Percentiles rank a stretch among this genome's conserved stretches.
phyloP scores from a whole-genome alignment of 352 stramenopile genomes.

The Globisporangium emineosum region DNA sequence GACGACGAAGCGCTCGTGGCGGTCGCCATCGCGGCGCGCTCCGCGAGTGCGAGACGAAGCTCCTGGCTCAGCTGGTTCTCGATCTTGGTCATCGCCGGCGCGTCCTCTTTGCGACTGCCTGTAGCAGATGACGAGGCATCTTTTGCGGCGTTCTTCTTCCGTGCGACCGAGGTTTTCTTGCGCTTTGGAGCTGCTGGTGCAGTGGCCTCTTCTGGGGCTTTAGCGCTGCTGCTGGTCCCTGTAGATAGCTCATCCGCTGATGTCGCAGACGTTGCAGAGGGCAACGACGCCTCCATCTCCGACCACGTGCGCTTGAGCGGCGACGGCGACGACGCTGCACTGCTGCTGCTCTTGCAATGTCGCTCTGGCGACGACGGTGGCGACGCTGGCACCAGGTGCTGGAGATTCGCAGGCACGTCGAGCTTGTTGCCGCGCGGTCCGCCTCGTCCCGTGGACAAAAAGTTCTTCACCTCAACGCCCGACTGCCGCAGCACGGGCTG shows the following conservation, averaged over 20 bases:
- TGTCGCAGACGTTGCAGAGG: slow-evolving; percentile 8
- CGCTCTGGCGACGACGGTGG: slow-evolving; percentile 30
- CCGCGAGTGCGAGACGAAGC: slow-evolving; percentile 28
- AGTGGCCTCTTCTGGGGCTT: background rate
- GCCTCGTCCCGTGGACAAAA: slow-evolving; percentile 77
- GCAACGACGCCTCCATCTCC: slow-evolving; percentile 33
- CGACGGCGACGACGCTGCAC: slow-evolving; percentile 20
- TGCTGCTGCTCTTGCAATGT: slow-evolving; percentile 7
- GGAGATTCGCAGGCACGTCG: slow-evolving; percentile 61
- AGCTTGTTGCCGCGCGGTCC: slow-evolving; percentile 78
- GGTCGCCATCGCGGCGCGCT: slow-evolving; percentile 2
- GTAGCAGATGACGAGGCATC: background rate
- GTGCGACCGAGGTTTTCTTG: slow-evolving; percentile 28
- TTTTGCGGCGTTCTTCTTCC: slow-evolving; percentile 39
- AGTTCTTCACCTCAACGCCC: slow-evolving; percentile 89
- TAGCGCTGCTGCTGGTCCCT: slow-evolving; percentile 1
- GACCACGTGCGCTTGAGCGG: slow-evolving; percentile 60
- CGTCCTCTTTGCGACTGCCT: slow-evolving; percentile 9
- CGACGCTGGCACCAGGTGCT: slow-evolving; percentile 48
- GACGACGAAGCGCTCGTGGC: slow-evolving; percentile 11
- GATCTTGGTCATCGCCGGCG: slow-evolving; percentile 19
- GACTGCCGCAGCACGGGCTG: slow-evolving; percentile 83
- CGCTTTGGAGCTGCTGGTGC: slow-evolving; percentile 28
- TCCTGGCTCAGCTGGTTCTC: slow-evolving; percentile 35
- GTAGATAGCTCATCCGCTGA: background rate